Base-by-base conservation (phyloP, 2,329 filamentous ascomycete species). In the Fusarium sp. region DNA sequence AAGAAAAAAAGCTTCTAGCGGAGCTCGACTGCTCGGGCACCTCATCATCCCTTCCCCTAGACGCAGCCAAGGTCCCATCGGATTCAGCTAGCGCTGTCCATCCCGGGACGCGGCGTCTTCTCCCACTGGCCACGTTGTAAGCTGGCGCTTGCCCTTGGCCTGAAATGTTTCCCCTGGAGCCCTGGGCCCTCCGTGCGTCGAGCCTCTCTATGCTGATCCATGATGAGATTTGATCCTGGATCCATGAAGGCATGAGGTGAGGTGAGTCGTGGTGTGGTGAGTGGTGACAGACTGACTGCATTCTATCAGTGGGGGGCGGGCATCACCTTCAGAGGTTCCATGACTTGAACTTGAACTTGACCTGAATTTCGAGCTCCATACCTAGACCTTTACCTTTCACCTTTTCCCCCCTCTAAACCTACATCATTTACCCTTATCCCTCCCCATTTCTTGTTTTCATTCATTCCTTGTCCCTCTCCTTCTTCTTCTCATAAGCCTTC, bases 41-140 rank as follows among this genome's bases (percentile, higher is more conserved):
- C 44, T 61, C 41, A 44, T 60, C 65, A 64, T 65, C 58, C 57
- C 44, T 58, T 49, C 28, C 67, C 63, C 53, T 66, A 46, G 19
- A 18, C 44, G 23, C 31, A 50, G 44, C 23, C 54, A 51, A 21
- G 28, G 46, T 23, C 30, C 52, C 43, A 21, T 61, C 25, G 30
- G 37, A 55, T 62, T 37, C 58, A 55, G 48, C 58, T 70, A 61
- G 62, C 61, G 57, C 65, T 66, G 53, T 57, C 58, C 54, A 74
- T 62, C 72, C 72, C 69, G 71, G 72, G 45, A 41, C 48, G 50
- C 70, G 72, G 72, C 53, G 70, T 60, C 57, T 34, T 31, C 71
- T 74, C 70, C 72, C 69, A 73, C 72, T 74, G 72, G 72, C 51
- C 61, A 57, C 65, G 61, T 48, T 71, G 49, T 46, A 52, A 70